Evolutionary conservation across 345 rosid species (phyloP).

Genomic region (Capsella bursapastoris): DNA sequence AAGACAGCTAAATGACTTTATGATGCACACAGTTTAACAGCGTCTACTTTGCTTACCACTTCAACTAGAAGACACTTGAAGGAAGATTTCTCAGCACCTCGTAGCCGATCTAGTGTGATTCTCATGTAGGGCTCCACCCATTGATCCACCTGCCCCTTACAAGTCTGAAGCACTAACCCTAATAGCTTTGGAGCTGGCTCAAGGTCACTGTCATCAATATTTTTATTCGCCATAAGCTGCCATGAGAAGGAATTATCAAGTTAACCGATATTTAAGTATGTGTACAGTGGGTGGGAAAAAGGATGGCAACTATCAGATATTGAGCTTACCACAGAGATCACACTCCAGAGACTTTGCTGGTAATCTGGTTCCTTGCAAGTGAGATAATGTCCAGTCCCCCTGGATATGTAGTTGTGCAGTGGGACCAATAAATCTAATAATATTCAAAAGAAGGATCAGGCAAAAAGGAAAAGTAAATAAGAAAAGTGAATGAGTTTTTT

Average conservation of each 20-base stretch:
- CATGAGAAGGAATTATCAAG: constrained; percentile 25
- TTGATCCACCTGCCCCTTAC: constrained; percentile 97
- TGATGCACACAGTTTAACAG: constrained; percentile 23
- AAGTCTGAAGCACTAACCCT: constrained; percentile 92
- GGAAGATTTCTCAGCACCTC: constrained; percentile 71
- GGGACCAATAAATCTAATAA: constrained; percentile 89
- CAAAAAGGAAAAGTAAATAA: background rate
- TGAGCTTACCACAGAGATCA: constrained; percentile 79
- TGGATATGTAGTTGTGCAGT: constrained; percentile 87
- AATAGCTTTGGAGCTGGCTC: constrained; percentile 98
- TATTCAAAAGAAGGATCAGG: constrained; percentile 23
- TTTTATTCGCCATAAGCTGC: constrained; percentile 81
- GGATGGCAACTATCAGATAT: constrained; percentile 17
- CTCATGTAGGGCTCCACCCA: constrained; percentile 95
- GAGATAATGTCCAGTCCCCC: constrained; percentile 88
- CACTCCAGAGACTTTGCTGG: constrained; percentile 95
- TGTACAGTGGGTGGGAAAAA: background rate
- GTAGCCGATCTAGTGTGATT: constrained; percentile 79
- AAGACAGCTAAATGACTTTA: constrained; percentile 4
- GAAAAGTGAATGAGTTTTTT: constrained; percentile 11
- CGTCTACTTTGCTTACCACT: constrained; percentile 67
- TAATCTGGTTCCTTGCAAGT: constrained; percentile 90
- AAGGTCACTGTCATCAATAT: constrained; percentile 86
- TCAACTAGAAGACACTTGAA: constrained; percentile 96
- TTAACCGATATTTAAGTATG: background rate